These are phyloP conservation scores for Gyromitra esculenta DNA, from an alignment of 2,329 filamentous ascomycete species.

Conservation along the genomic window DNA sequence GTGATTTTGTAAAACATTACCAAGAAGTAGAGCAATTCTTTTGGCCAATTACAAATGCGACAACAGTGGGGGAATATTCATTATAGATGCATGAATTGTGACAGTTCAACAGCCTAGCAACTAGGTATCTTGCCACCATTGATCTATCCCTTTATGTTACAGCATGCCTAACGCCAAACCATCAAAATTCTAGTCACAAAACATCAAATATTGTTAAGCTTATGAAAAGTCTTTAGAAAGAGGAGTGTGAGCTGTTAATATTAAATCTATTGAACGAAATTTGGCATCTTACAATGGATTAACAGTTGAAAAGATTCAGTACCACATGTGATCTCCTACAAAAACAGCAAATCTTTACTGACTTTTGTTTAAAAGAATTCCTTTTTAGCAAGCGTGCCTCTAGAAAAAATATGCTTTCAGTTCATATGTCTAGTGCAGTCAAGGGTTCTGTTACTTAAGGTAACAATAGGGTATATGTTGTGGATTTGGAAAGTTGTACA, in stretches of 20 bases:
- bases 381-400: too few species aligned
- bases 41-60: constrained; percentile 23
- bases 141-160: constrained; percentile 4
- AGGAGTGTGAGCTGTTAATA: constrained; percentile 4
- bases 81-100: background rate
- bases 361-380: background rate
- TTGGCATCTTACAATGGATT: constrained; percentile 9
- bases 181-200: constrained; percentile 5
- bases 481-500: too few species aligned
- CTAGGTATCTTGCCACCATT: constrained; percentile 6
- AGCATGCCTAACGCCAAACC: background rate
- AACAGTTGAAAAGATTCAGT: background rate
- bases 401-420: too few species aligned
- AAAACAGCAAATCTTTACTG: background rate
- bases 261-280: constrained; percentile 29
- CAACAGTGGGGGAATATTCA: background rate
- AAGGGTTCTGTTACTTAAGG: too few species aligned
- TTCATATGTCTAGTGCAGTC: too few species aligned
- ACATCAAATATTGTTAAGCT: background rate
- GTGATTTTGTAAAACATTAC: background rate
- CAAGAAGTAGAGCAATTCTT: background rate
- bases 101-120: background rate
- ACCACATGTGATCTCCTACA: background rate
- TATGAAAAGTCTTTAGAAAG: constrained; percentile 5
- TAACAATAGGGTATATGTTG: too few species aligned